Evolutionary conservation across 345 rosid species (phyloP).

Genomic region (Kandelia obovata): DNA sequence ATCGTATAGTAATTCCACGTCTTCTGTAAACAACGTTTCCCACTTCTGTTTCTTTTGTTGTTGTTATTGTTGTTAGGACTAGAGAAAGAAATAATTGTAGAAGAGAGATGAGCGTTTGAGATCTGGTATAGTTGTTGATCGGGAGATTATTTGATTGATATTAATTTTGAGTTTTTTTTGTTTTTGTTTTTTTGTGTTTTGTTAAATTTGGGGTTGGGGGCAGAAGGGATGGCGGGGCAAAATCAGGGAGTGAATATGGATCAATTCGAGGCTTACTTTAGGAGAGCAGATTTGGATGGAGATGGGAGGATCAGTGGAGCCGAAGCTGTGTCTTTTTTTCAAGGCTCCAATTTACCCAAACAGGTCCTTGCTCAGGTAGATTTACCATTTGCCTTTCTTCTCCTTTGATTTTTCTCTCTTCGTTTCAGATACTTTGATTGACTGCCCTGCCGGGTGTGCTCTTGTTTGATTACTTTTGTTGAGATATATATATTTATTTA

Average conservation of each 20-base stretch:
- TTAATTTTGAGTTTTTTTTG: slow-evolving; percentile 1
- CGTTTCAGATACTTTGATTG: not conserved
- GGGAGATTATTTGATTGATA: not conserved
- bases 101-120: too few species aligned
- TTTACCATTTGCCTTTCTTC: not conserved
- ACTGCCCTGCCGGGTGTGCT: not conserved
- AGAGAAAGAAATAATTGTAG: too few species aligned
- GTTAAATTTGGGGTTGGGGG: not conserved
- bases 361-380: slow-evolving; percentile 88
- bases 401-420: not conserved
- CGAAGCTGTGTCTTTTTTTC: slow-evolving; percentile 88
- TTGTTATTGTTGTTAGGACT: too few species aligned
- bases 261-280: slow-evolving; percentile 78
- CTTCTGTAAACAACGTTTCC: too few species aligned
- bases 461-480: not conserved
- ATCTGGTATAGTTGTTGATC: too few species aligned
- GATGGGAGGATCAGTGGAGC: slow-evolving; percentile 90
- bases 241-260: slow-evolving; percentile 45
- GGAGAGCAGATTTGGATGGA: slow-evolving; percentile 93
- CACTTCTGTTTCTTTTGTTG: too few species aligned
- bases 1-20: too few species aligned
- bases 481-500: too few species aligned
- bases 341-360: slow-evolving; percentile 83
- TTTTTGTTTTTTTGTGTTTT: not conserved
- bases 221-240: slow-evolving; percentile 44